These are phyloP conservation scores for Mucor mucedo DNA, from an alignment of 371 early-diverging fungal species.

Conservation along the genomic window DNA sequence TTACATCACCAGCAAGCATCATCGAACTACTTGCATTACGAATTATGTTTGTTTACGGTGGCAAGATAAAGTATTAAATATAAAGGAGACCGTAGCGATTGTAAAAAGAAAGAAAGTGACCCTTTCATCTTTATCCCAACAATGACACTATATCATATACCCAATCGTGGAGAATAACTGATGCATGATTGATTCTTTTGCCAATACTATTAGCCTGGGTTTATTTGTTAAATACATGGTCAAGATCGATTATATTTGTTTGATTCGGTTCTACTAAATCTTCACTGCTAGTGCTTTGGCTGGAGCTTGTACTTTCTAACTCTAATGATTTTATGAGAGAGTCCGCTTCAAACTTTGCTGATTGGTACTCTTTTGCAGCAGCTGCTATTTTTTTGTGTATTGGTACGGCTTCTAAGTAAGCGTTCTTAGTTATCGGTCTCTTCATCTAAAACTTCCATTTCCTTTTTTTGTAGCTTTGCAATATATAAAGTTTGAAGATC, in stretches of 20 bases:
- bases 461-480: constrained; percentile 1
- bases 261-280: neutral
- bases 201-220: constrained; percentile 3
- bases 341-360: constrained; percentile 9
- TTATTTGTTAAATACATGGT: neutral
- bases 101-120: too few relatives aligned
- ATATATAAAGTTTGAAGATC: neutral
- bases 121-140: too few relatives aligned
- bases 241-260: neutral
- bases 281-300: constrained; percentile 1
- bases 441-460: constrained; percentile 6
- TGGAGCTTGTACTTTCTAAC: constrained; percentile 2
- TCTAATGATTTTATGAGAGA: neutral
- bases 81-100: too few relatives aligned
- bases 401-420: constrained; percentile 2
- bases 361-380: constrained; percentile 6
- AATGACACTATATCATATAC: too few relatives aligned
- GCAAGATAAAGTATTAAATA: too few relatives aligned
- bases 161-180: constrained; percentile 1
- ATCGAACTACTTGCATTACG: too few relatives aligned
- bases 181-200: constrained; percentile 2
- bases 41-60: too few relatives aligned
- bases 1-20: too few relatives aligned
- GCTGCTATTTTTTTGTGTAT: constrained; percentile 1
- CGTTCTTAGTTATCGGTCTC: neutral